These are phyloP conservation scores for Fonsecaea erecta DNA, from an alignment of 2,329 filamentous ascomycete genomes.

Conservation along the genomic window DNA sequence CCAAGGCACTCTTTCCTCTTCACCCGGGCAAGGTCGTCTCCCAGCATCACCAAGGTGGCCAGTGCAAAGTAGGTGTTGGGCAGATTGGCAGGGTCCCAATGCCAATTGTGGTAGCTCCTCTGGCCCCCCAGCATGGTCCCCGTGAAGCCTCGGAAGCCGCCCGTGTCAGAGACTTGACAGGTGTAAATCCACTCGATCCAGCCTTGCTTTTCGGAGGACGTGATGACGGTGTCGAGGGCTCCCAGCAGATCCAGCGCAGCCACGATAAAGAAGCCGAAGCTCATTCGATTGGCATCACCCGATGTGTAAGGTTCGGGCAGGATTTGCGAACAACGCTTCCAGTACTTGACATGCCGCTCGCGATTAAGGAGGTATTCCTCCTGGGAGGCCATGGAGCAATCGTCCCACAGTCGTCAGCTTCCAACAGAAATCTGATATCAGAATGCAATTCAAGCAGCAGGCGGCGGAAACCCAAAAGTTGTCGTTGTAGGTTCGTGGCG, in stretches of 20 bases:
- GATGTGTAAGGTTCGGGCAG: constrained; percentile 83
- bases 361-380: constrained; percentile 54
- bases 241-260: constrained; percentile 82
- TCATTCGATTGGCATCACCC: constrained; percentile 89
- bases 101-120: constrained; percentile 57
- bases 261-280: constrained; percentile 85
- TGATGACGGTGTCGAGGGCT: constrained; percentile 59
- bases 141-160: constrained; percentile 87
- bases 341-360: constrained; percentile 82
- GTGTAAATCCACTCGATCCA: constrained; percentile 79
- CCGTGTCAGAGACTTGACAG: constrained; percentile 76
- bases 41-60: constrained; percentile 69
- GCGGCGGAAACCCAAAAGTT: background rate
- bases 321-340: constrained; percentile 79
- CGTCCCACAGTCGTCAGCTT: background rate
- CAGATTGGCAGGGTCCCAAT: constrained; percentile 78
- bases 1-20: constrained; percentile 67
- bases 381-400: constrained; percentile 3
- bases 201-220: constrained; percentile 38
- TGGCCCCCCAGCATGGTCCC: constrained; percentile 62
- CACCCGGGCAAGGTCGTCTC: constrained; percentile 68
- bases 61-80: constrained; percentile 90
- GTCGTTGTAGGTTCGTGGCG: background rate
- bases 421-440: background rate
- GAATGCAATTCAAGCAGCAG: background rate